Percentiles rank a stretch among this genome's conserved stretches.
These are phyloP conservation scores for Solanum arcanum DNA, from an alignment of 257 asterid species.

Conservation along the genomic window DNA sequence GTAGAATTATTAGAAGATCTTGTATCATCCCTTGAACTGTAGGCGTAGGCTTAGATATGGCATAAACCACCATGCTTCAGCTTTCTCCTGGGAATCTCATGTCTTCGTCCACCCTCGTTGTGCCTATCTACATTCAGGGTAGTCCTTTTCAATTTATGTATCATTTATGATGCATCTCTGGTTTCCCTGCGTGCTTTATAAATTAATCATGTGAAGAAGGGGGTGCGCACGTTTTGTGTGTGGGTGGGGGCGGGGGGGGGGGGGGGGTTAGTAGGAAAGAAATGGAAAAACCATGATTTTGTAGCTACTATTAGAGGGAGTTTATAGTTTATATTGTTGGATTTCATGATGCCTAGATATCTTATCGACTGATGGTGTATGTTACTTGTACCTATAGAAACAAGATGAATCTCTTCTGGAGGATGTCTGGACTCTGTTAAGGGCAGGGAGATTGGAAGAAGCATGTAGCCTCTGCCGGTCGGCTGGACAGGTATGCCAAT, in stretches of 20 bases:
- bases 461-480: conserved; percentile 82
- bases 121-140: not conserved
- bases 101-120: not conserved
- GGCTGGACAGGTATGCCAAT: conserved; percentile 80
- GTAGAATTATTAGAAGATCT: not conserved
- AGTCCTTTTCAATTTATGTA: not conserved
- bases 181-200: not conserved
- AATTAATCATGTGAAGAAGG: not conserved
- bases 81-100: not conserved
- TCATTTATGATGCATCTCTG: not conserved
- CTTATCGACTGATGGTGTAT: not conserved
- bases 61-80: not conserved
- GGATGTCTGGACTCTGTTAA: conserved; percentile 85
- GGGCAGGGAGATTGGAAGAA: conserved; percentile 97
- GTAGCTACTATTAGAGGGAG: not conserved
- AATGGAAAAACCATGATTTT: not conserved
- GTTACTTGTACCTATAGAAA: conserved; percentile 38
- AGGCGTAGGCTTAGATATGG: not conserved
- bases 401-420: conserved; percentile 95
- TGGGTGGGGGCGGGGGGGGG: rapidly evolving
- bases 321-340: not conserved
- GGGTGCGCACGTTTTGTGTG: not conserved
- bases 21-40: not conserved
- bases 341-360: not conserved
- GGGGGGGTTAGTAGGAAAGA: not conserved